phyloP scores from a whole-genome alignment of 129 eudicot genomes.

The Cynara cardunculus region DNA sequence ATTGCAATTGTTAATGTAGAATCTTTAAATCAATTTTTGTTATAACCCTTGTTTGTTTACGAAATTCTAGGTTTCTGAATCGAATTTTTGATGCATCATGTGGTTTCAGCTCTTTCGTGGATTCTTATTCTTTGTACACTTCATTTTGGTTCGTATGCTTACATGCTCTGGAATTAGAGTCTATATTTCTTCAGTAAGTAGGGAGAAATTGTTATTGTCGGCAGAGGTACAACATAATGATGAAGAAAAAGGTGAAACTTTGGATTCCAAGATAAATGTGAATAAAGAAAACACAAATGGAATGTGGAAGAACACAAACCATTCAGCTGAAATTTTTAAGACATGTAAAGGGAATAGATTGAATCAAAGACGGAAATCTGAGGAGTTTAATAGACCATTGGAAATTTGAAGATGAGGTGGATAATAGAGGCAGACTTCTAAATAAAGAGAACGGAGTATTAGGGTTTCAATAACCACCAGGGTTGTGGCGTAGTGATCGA shows the following conservation, averaged over 20 bases:
- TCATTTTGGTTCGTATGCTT: not conserved
- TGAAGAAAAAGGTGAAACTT: not conserved
- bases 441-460: not conserved
- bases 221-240: not conserved
- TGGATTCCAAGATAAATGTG: not conserved
- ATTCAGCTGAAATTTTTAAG: not conserved
- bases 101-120: not conserved
- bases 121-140: not conserved
- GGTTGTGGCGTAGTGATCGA: too few relatives aligned
- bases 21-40: not conserved
- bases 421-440: not conserved
- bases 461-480: not conserved
- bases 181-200: not conserved
- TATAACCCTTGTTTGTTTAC: not conserved
- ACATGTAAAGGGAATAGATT: not conserved
- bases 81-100: not conserved
- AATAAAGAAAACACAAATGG: not conserved
- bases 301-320: not conserved
- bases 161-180: not conserved
- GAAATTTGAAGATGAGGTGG: not conserved
- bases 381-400: not conserved
- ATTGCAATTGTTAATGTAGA: not conserved
- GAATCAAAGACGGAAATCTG: not conserved
- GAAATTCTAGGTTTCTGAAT: not conserved
- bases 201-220: not conserved